Evolutionary conservation across 495 filamentous ascomycete species (phyloP).

Genomic region (Arthonia radiata): DNA sequence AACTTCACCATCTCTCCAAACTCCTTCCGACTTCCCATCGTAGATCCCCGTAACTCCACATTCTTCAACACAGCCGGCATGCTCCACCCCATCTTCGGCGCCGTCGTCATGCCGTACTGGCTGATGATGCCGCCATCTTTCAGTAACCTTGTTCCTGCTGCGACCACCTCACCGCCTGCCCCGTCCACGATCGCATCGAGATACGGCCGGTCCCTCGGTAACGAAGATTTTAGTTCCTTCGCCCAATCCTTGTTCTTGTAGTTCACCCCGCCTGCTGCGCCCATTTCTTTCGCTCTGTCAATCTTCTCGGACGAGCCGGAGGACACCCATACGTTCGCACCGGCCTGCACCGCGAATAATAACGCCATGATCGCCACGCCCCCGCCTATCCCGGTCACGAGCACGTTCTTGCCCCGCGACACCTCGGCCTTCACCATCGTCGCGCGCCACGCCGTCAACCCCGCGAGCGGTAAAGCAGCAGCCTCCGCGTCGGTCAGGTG

Average conservation of each 20-base stretch:
- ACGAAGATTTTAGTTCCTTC: slow-evolving; percentile 28
- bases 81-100: slow-evolving; percentile 43
- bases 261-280: slow-evolving; percentile 41
- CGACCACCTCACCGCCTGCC: slow-evolving; percentile 48
- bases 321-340: slow-evolving; percentile 44
- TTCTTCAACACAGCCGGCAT: slow-evolving; percentile 54
- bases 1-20: slow-evolving; percentile 57
- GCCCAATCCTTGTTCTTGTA: slow-evolving; percentile 47
- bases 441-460: slow-evolving; percentile 72
- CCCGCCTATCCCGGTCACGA: slow-evolving; percentile 60
- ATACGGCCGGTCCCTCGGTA: slow-evolving; percentile 30
- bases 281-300: slow-evolving; percentile 32
- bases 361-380: slow-evolving; percentile 51
- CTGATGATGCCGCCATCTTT: slow-evolving; percentile 43
- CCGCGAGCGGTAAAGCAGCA: slow-evolving; percentile 57
- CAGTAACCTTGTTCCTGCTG: slow-evolving; percentile 27
- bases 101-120: slow-evolving; percentile 55
- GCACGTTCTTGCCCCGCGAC: slow-evolving; percentile 31
- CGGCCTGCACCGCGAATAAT: slow-evolving; percentile 40
- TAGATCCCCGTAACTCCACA: slow-evolving; percentile 32
- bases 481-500: slow-evolving; percentile 49
- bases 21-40: slow-evolving; percentile 54
- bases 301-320: slow-evolving; percentile 40
- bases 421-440: slow-evolving; percentile 44
- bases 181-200: slow-evolving; percentile 56